Base-by-base conservation (phyloP, 495 filamentous ascomycete genomes). In the Aspergillus biplanus region DNA sequence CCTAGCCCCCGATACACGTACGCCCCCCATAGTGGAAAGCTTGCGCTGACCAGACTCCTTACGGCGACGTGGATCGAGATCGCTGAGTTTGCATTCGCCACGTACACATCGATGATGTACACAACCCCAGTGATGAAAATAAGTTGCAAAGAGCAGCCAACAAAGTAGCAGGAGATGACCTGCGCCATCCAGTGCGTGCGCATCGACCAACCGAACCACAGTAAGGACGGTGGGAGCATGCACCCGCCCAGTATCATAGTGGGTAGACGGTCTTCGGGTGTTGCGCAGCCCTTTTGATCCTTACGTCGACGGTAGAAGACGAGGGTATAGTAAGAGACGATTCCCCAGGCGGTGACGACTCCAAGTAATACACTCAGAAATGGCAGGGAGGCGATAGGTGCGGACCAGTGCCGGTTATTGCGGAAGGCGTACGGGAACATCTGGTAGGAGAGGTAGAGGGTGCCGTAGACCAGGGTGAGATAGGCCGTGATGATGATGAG, bases 21-120 rank as follows among this genome's bases (percentile, higher is more conserved):
- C 1, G n/a, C 1, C 18, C 55, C 55, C 50, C 61, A 67, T 13
- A 75, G 60, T 2, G 71, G 73, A 8, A 73, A 73, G 0, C 63
- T 69, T 1, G 73, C 87, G 0, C 80, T 85, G 56, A 89, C 85
- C 56, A 82, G 71, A 21, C 79, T 83, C 13, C 88, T 71, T 56
- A 90, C 58, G 61, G 89, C 85, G 1, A 87, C 88, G 58, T 89
- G 89, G 15, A 86, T 86, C 5, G 82, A 83, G 8, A 88, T 78
- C 1, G 87, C 86, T 0, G 83, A 79, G 58, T 80, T 79, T 6
- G 77, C 75, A 52, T 81, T 72, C 62, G 78, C 57, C n/a, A 74
- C 58, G 62, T 88, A 89, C 39, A 77, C 74, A 63, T 88, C 84
- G 61, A 86, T 74, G 47, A 86, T 75, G 62, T 86, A 87, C 27